These are phyloP conservation scores for Globisporangium paroecandrum DNA, from an alignment of 352 stramenopile genomes.

Conservation along the genomic window DNA sequence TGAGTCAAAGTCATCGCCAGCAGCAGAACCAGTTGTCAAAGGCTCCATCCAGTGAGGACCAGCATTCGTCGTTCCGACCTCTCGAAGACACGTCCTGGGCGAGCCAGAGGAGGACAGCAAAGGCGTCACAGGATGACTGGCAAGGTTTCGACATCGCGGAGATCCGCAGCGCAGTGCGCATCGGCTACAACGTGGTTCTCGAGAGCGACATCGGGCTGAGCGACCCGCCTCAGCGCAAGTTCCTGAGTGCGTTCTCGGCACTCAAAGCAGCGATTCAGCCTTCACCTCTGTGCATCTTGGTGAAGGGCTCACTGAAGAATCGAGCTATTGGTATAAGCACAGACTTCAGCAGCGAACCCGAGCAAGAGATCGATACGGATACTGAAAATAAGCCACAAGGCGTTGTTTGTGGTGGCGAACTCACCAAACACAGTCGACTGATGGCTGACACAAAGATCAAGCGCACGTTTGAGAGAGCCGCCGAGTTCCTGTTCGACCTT, in stretches of 20 bases:
- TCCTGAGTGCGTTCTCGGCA: slow-evolving; percentile 56
- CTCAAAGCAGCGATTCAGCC: slow-evolving; percentile 67
- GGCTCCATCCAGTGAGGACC: not conserved
- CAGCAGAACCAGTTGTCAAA: not conserved
- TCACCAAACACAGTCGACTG: not conserved
- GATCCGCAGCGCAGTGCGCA: slow-evolving; percentile 33
- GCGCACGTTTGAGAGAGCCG: slow-evolving; percentile 37
- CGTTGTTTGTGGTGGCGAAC: not conserved
- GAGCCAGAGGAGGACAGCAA: not conserved
- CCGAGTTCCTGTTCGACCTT: slow-evolving; percentile 28
- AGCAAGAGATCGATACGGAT: not conserved
- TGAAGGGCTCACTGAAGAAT: slow-evolving; percentile 52
- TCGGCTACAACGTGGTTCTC: slow-evolving; percentile 65
- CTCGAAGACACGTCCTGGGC: slow-evolving; percentile 6
- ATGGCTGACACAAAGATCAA: slow-evolving; percentile 56
- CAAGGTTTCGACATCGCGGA: slow-evolving; percentile 27
- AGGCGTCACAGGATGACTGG: slow-evolving; percentile 3
- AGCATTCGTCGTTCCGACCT: slow-evolving; percentile 15
- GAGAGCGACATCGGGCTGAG: slow-evolving; percentile 75
- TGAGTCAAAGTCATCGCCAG: not conserved
- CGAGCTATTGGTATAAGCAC: slow-evolving; percentile 22
- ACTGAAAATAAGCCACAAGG: not conserved
- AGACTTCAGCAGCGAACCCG: slow-evolving; percentile 2
- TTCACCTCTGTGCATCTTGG: slow-evolving; percentile 55
- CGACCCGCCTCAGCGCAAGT: slow-evolving; percentile 49